These are phyloP conservation scores for Trichocladium antarcticum DNA, from an alignment of 495 filamentous ascomycete genomes.

Conservation along the genomic window DNA sequence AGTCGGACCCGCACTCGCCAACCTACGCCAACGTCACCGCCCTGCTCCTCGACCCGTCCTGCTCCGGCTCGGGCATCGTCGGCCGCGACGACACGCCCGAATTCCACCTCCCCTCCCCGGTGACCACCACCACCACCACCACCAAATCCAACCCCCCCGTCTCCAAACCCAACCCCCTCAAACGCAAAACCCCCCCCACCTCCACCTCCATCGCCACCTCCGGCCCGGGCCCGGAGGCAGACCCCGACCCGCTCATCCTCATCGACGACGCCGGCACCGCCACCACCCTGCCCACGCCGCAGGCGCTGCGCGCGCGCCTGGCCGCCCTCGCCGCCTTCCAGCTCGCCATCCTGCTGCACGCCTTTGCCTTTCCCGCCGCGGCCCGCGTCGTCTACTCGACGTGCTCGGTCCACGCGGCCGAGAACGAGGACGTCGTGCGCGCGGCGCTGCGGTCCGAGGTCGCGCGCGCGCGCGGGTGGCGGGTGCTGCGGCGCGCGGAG, in stretches of 20 bases:
- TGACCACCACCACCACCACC: neutral
- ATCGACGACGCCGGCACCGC: conserved; percentile 42
- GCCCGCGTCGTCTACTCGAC: conserved; percentile 78
- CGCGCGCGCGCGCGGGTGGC: conserved; percentile 63
- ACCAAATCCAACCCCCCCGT: neutral
- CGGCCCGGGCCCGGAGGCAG: no score
- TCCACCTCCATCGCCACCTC: no score
- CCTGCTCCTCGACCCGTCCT: conserved; percentile 82
- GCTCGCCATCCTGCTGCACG: conserved; percentile 64
- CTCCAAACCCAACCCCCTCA: neutral
- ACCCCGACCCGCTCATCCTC: neutral
- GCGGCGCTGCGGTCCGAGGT: conserved; percentile 53
- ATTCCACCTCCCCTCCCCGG: conserved; percentile 38
- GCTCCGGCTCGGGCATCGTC: conserved; percentile 88
- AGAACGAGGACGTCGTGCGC: conserved; percentile 79
- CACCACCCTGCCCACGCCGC: conserved; percentile 32
- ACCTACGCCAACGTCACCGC: conserved; percentile 52
- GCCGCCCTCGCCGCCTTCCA: conserved; percentile 66
- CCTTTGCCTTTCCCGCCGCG: conserved; percentile 70
- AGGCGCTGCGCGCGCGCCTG: conserved; percentile 46
- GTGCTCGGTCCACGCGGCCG: conserved; percentile 72
- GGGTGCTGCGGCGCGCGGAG: conserved; percentile 53
- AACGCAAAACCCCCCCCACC: neutral
- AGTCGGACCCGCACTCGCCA: conserved; percentile 46
- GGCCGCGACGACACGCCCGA: conserved; percentile 66